phyloP scores from a whole-genome alignment of 495 filamentous ascomycete species.

The Aspergillus nidulans region DNA sequence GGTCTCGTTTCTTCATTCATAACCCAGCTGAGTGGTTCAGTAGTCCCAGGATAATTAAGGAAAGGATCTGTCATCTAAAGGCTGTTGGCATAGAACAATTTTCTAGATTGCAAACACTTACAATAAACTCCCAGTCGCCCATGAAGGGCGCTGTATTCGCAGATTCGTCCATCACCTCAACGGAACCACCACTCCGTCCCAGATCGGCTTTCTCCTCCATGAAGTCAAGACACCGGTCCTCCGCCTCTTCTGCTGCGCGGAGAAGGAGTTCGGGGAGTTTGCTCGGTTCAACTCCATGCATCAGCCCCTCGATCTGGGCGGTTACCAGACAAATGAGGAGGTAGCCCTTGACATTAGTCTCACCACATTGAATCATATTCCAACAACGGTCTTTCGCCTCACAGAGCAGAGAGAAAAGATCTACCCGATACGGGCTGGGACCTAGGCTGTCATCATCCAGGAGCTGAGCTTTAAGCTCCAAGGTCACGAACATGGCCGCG shows the following conservation, averaged over 20 bases:
- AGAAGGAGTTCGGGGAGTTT: constrained; percentile 28
- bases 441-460: constrained; percentile 48
- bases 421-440: constrained; percentile 37
- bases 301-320: constrained; percentile 42
- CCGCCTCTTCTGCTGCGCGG: constrained; percentile 34
- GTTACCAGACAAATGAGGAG: constrained; percentile 37
- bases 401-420: constrained; percentile 43
- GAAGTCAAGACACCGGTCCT: constrained; percentile 27
- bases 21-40: constrained; percentile 11
- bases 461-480: constrained; percentile 47
- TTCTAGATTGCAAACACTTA: not conserved
- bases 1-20: not conserved
- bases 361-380: constrained; percentile 41
- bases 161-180: not conserved
- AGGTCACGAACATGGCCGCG: constrained; percentile 36
- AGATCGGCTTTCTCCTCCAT: constrained; percentile 19
- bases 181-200: not conserved
- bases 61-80: constrained; percentile 9
- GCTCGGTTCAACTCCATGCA: constrained; percentile 28
- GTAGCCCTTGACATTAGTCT: constrained; percentile 56
- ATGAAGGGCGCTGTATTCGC: not conserved
- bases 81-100: not conserved
- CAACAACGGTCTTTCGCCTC: constrained; percentile 43
- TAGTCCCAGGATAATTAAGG: not conserved
- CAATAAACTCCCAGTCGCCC: constrained; percentile 13